A percentile compares a stretch with the other conserved stretches of the same genome.
Evolutionary conservation across 176 grass and related monocot genomes (phyloP).

Genomic region (Eragrostis curvula): DNA sequence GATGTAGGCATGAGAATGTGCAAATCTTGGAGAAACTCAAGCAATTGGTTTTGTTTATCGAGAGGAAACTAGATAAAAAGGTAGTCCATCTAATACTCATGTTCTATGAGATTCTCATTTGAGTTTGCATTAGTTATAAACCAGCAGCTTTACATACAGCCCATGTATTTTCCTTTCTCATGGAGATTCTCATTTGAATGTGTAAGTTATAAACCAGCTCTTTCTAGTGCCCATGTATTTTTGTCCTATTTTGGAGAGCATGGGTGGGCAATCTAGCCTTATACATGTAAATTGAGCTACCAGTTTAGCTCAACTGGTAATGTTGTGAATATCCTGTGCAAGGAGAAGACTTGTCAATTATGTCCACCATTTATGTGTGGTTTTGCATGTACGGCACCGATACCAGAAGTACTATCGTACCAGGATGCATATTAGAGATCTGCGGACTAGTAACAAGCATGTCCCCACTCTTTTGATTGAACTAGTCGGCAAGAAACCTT

Average conservation of each 20-base stretch:
- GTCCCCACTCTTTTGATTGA: background rate
- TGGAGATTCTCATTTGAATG: constrained; percentile 2
- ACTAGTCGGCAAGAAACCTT: background rate
- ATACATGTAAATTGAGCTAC: background rate
- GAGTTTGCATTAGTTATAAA: background rate
- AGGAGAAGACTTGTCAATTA: background rate
- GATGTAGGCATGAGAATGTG: constrained; percentile 89
- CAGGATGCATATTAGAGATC: background rate
- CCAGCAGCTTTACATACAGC: background rate
- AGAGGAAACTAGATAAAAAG: constrained; percentile 97
- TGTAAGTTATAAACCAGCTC: background rate
- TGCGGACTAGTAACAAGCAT: background rate
- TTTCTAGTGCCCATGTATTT: constrained; percentile 7
- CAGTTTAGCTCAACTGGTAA: background rate
- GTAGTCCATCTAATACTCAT: constrained; percentile 46
- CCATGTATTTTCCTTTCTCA: background rate
- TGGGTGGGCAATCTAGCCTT: constrained; percentile 16
- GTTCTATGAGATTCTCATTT: background rate
- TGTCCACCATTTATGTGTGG: constrained; percentile 5
- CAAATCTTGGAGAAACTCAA: constrained; percentile 92
- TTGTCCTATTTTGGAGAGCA: background rate
- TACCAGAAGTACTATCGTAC: background rate
- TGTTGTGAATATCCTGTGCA: background rate
- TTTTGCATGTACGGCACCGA: constrained; percentile 8
- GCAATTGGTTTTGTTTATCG: constrained; percentile 89